phyloP scores from a whole-genome alignment of 257 asterid genomes.

The Forsythia viridissima region DNA sequence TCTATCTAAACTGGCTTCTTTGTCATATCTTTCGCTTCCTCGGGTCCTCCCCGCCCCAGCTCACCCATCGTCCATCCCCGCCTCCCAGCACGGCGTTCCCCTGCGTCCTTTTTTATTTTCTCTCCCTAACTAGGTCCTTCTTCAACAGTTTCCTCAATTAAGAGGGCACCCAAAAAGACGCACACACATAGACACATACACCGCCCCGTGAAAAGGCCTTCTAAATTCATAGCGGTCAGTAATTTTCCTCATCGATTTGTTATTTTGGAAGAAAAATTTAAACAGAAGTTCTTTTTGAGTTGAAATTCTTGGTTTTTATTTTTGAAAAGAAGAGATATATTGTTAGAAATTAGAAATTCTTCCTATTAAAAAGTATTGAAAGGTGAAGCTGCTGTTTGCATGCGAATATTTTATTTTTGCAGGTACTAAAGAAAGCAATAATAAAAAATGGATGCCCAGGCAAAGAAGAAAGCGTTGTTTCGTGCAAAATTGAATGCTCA shows the following conservation, averaged over 20 bases:
- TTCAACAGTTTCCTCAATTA: background rate
- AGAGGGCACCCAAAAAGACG: background rate
- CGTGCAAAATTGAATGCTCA: conserved; percentile 72
- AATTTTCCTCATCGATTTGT: background rate
- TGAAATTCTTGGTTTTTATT: background rate
- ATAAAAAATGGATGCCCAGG: conserved; percentile 57
- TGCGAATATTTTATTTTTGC: background rate
- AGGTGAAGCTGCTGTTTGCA: conserved; percentile 10
- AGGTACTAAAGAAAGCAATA: conserved; percentile 14
- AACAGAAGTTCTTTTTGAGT: conserved; percentile 1
- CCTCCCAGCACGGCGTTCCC: too few species aligned
- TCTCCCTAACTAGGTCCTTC: background rate
- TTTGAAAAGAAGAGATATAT: background rate
- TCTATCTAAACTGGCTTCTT: too few species aligned
- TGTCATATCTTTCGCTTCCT: too few species aligned
- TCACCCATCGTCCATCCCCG: too few species aligned
- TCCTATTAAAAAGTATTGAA: background rate
- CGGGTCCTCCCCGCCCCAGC: too few species aligned
- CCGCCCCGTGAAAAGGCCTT: background rate
- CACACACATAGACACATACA: background rate
- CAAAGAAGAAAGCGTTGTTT: conserved; percentile 68
- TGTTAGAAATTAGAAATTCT: background rate
- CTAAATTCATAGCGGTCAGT: background rate
- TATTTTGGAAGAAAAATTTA: background rate
- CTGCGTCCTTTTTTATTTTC: too few species aligned